Evolutionary conservation across 2,329 filamentous ascomycete species (phyloP).

Genomic region (Curvularia sp.): DNA sequence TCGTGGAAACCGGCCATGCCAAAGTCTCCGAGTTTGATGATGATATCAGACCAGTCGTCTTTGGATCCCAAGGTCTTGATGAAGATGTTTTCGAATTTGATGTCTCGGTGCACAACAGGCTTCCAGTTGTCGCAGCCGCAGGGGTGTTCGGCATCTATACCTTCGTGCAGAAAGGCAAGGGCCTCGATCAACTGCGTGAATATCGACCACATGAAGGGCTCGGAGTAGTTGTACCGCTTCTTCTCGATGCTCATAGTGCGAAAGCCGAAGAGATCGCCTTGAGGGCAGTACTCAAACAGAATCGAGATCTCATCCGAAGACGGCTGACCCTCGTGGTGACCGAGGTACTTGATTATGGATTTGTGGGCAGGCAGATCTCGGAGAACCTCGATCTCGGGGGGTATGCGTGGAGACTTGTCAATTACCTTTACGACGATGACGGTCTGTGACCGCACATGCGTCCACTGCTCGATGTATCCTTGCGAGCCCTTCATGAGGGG

Average conservation of each 20-base stretch:
- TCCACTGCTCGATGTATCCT: constrained; percentile 22
- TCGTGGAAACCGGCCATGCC: constrained; percentile 68
- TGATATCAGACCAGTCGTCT: constrained; percentile 17
- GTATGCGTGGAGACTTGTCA: background rate
- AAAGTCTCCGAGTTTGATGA: constrained; percentile 73
- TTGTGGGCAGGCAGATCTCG: constrained; percentile 18
- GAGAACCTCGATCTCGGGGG: constrained; percentile 24
- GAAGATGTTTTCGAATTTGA: constrained; percentile 93
- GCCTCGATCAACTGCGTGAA: constrained; percentile 25
- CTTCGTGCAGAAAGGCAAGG: constrained; percentile 32
- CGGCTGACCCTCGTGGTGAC: constrained; percentile 11
- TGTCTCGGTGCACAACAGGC: constrained; percentile 93
- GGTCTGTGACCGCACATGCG: constrained; percentile 3
- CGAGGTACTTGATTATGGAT: constrained; percentile 20
- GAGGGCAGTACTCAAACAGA: constrained; percentile 23
- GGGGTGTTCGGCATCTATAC: constrained; percentile 12
- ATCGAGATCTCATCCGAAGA: constrained; percentile 7
- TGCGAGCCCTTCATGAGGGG: constrained; percentile 17
- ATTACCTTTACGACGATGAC: constrained; percentile 26
- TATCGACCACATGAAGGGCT: constrained; percentile 26
- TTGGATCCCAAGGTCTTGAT: constrained; percentile 50
- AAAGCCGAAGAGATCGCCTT: constrained; percentile 25
- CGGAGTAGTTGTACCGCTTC: constrained; percentile 11
- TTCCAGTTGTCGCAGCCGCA: constrained; percentile 63
- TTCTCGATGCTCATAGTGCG: background rate